Evolutionary conservation across 495 filamentous ascomycete species (phyloP), one percentile per base, ranked within the genome.

Genomic region (Daldinia vernicosa): DNA sequence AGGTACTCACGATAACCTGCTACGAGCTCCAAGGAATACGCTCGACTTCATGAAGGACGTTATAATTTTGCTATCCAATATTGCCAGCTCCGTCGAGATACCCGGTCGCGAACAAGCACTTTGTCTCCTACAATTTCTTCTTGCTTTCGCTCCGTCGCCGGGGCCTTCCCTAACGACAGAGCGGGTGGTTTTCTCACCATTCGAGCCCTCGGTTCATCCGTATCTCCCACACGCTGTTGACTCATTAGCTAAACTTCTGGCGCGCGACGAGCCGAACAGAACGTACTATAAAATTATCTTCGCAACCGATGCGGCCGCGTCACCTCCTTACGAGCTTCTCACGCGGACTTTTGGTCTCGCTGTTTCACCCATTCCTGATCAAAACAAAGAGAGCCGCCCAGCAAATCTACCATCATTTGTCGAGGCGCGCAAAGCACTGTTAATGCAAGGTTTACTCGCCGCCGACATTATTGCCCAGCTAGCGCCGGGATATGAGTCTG

Each of bases 21-120:
- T 98, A 47, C 89, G 94, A 19, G 92, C 88, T 6, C 83, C 94
- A 69, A 81, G 83, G 66, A 95, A 97, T 79, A 95, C 92, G 4
- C 79, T 97, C 74, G 95, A 99, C 77, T 92, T 99, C 72, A 96
- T 97, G 92, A 99, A 99, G 79, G 95, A 99, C 79, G 84, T 94
- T 14, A 88, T 98, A 63, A 91, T 90, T 45, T 91, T 94, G 60
- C 83, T 99, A 39, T 95, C 93, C 63, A 98, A 99, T 76, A 84
- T 95, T 60, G 87, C 93, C 17, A 88, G 94, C 63, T 84, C 86
- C 22, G 88, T 99, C 60, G 89, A 93, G 73, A 81, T 99, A 30
- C 91, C 95, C 15, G 91, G 90, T 27, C 91, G 92, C 71, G 94
- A 98, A 66, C 94, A 99, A 74, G 94, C 95, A 0, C 82, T 92